Conservation (phyloP, 345 rosid species). For the Hypericum perforatum region DNA sequence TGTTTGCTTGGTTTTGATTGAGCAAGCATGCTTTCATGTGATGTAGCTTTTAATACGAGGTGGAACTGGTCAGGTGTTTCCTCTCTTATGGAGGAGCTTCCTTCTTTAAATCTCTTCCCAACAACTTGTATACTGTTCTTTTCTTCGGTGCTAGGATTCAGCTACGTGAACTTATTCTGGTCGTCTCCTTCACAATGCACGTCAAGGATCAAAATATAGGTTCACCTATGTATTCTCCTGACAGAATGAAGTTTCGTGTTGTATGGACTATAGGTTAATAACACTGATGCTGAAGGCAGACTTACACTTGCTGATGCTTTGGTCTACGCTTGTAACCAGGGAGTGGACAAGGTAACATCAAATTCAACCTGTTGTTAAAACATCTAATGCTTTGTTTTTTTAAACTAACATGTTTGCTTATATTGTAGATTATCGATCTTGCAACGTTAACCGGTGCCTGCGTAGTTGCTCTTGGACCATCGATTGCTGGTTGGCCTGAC, state of each 20-base stretch:
- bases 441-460: conserved; percentile 95
- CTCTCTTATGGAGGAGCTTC: too few species aligned
- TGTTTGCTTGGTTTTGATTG: too few species aligned
- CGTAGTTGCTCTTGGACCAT: conserved; percentile 79
- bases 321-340: conserved; percentile 84
- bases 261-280: conserved; percentile 55
- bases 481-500: conserved; percentile 63
- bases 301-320: conserved; percentile 96
- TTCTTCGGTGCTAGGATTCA: too few species aligned
- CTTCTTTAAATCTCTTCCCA: too few species aligned
- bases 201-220: too few species aligned
- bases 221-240: not conserved
- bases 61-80: too few species aligned
- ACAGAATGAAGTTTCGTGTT: too few species aligned
- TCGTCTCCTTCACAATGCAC: too few species aligned
- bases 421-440: conserved; percentile 67
- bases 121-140: too few species aligned
- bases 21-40: too few species aligned
- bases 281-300: conserved; percentile 99
- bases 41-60: too few species aligned
- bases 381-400: not conserved
- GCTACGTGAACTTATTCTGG: too few species aligned
- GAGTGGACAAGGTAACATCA: conserved; percentile 70
- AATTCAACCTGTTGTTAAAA: not conserved
- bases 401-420: not conserved